Base-by-base conservation (phyloP, 371 early-diverging fungal species). In the Saksenaea oblongispora region DNA sequence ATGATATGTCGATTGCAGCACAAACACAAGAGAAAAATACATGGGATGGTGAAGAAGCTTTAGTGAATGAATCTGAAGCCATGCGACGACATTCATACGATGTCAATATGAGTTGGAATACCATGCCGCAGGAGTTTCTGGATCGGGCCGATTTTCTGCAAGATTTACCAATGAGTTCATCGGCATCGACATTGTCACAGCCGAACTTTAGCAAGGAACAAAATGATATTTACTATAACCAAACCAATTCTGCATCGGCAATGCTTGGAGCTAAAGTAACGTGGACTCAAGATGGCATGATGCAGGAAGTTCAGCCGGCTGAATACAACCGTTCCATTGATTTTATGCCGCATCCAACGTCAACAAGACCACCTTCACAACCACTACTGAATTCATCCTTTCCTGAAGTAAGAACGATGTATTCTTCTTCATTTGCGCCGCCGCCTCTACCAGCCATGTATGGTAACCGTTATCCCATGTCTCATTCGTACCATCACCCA, bases 61-160 rank as follows among this genome's bases (percentile, higher is more conserved):
- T 56, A 13, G 56, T 54, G 17, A 58, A 63, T 10, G 37, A 36
- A 35, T 17, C 60, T 24, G 68, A 67, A 18, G 35, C 59, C 2
- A 65, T 58, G 47, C 67, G 76, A 15, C 70, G 80, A 7, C 67
- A 79, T 57, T 79, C 80, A n/a, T 74, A 74, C 54, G 73, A 79
- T 64, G 72, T 66, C 1, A 67, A 61, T 51, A 76, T 74, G 71
- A 65, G 67, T 24, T 79, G 80, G 80, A 60, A 72, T 24, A 72
- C 69, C 2, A 76, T 76, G 74, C 76, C 76, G 17, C 66, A 66
- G 8, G 59, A 66, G 0, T 78, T 78, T 39, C 37, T 71, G 31
- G 75, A 75, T 34, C 62, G 73, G 53, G 58, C 71, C 13, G 64
- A 64, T 39, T 65, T 76, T 7, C 58, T 63, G 35, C 67, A 59